Conservation (phyloP, 2,329 filamentous ascomycete species). For the Cryphonectria japonica region DNA sequence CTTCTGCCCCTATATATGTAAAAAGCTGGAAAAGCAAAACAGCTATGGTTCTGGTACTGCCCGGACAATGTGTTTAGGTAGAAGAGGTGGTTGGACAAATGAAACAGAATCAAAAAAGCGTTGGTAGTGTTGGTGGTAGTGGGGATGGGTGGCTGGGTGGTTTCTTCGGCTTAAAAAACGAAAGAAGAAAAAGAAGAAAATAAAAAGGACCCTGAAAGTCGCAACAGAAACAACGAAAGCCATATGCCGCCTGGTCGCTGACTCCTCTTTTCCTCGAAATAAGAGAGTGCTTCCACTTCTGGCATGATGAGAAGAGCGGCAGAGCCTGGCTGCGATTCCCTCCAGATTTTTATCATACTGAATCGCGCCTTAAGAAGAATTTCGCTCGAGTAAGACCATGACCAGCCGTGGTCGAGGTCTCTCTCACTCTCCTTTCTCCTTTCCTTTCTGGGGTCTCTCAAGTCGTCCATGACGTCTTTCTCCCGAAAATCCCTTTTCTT, state of each 20-base stretch:
- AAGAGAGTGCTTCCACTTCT: conserved; percentile 20
- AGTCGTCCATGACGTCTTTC: not conserved
- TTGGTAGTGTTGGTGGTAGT: conserved; percentile 5
- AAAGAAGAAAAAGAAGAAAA: conserved; percentile 15
- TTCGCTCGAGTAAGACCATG: not conserved
- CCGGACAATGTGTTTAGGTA: conserved; percentile 16
- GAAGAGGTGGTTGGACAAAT: conserved; percentile 26
- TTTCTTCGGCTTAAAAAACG: not conserved
- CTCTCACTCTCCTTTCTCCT: not conserved
- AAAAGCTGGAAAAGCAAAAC: conserved; percentile 31
- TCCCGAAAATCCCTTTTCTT: not conserved
- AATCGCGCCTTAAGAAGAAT: not conserved
- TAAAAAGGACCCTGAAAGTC: conserved; percentile 19
- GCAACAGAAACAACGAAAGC: conserved; percentile 18
- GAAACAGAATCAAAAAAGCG: conserved; percentile 31
- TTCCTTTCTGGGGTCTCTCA: not conserved
- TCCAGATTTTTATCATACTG: not conserved
- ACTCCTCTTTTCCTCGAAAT: conserved; percentile 21
- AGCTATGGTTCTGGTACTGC: conserved; percentile 15
- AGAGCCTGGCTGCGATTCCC: conserved; percentile 16
- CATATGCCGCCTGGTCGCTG: conserved; percentile 26
- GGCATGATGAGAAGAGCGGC: conserved; percentile 7
- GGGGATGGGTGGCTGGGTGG: not conserved
- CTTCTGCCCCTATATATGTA: conserved; percentile 35
- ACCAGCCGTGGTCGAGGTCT: not conserved